Evolutionary conservation across 768 basidiomycete genomes (phyloP), one percentile per base, ranked within the genome.

Genomic region (Boletus huronensis): DNA sequence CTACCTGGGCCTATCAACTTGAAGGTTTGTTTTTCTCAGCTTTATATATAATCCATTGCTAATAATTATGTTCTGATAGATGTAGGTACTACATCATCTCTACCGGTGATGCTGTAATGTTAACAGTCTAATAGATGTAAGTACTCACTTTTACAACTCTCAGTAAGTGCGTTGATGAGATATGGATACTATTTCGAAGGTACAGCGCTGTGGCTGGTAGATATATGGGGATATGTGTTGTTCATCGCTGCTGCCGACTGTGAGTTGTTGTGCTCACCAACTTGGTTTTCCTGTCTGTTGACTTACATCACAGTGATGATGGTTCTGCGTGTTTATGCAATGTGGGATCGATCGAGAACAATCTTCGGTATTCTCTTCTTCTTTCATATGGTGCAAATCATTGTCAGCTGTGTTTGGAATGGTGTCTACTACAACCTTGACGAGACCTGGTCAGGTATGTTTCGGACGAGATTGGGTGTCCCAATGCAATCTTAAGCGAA

Each of bases 281-380:
- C 26, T 32, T 35, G 0, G 2, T 5, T 34, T 25, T 3, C 2
- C 2, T 14, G 3, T 6, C 10, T 6, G 11, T 17, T 50, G n/a
- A 62, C 8, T 4, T 40, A 1, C 3, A 16, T 19, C 8, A 11
- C n/a, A 64, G 61, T 64, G 4, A 25, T 64, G 35, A 64, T 64
- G 61, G 47, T 60, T 28, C 46, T 64, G 13, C 61, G 61, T 13
- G 54, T 63, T 1, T 50, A 48, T 63, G 32, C 32, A 34, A 34
- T 34, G 32, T 34, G 32, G 32, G 32, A 11, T 34, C 32, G 1
- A 16, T 16, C 58, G 28, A 59, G 19, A 16, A 16, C 1, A 3
- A 26, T 63, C 7, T 28, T 59, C 0, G 4, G 3, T 13, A 11
- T 55, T 19, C 55, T 63, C 13, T 3, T 63, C 6, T 26, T 21